Base-by-base conservation (phyloP, 257 asterid genomes). In the Solanum virginianum region DNA sequence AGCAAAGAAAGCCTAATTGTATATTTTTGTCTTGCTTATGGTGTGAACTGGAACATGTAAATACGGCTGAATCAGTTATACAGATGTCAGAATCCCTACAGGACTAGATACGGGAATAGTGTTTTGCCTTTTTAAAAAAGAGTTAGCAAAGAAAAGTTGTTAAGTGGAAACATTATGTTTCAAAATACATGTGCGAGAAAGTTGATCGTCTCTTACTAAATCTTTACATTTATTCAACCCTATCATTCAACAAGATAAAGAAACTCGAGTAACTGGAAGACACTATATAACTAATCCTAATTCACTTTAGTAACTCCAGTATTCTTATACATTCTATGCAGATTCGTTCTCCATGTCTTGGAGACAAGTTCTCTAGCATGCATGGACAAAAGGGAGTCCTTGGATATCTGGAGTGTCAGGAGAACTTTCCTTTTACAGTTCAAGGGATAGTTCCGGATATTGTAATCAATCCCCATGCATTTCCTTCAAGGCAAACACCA, bases 381-480 rank as follows among this genome's bases (percentile, higher is more conserved):
- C 99, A 97, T 81, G 98, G 99, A 71, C 98, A 97, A 88, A 97
- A 97, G 89, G 99, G 99, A 80, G 99, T 97, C 72, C 86, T 97
- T 56, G 99, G 99, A 54, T 94, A 90, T 87, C 90, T 95, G 85
- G 98, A 97, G 82, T 93, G 93, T 54, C 99, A 95, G 83, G 99
- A 95, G 87, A 97, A 95, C 86, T 95, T 95, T 85, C 97, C 98
- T 51, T 97, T 97, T 83, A 95, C 97, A 5, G 88, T 60, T 84
- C 93, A 95, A 81, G 99, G 99, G 74, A 90, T 97, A 66, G 99
- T 95, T 84, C 99, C 99, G 7, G 99, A 97, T 85, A 91, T 97
- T 66, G 97, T 97, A 26, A 97, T 97, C 87, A 97, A 97, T 84
- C 99, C 98, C 11, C 98, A 95, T 80, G 98, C 99, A 47, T 97